These are phyloP conservation scores for Cucurbita ficifolia DNA, from an alignment of 306 rosid genomes.

Conservation along the genomic window DNA sequence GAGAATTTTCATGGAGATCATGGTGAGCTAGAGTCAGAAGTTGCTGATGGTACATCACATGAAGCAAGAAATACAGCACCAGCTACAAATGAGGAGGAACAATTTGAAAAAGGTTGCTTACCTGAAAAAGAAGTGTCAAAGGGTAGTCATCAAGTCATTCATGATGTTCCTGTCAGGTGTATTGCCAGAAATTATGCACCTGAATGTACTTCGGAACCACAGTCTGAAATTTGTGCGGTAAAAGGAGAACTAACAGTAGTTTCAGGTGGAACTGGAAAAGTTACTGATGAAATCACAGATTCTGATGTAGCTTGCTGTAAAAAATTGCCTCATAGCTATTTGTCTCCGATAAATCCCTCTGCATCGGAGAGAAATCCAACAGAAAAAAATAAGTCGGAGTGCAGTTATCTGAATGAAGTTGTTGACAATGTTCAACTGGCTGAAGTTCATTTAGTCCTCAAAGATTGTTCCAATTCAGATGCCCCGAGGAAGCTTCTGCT, in stretches of 20 bases:
- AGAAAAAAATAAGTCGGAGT: constrained; percentile 24
- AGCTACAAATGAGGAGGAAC: constrained; percentile 14
- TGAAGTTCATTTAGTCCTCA: constrained; percentile 19
- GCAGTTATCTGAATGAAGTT: constrained; percentile 12
- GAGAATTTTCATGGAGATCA: constrained; percentile 20
- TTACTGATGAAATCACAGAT: constrained; percentile 13
- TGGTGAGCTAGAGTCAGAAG: constrained; percentile 21
- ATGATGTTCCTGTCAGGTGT: constrained; percentile 13
- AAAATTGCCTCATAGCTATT: constrained; percentile 17
- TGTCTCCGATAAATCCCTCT: constrained; percentile 17
- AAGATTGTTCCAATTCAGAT: constrained; percentile 18
- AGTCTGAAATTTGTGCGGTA: constrained; percentile 13
- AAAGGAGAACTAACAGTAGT: constrained; percentile 12
- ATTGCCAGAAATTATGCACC: constrained; percentile 15
- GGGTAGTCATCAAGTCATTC: constrained; percentile 14
- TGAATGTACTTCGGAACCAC: constrained; percentile 17
- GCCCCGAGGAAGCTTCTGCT: constrained; percentile 15
- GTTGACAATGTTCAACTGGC: constrained; percentile 17
- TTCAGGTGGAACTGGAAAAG: constrained; percentile 21
- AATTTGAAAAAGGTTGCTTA: constrained; percentile 18
- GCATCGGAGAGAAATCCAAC: constrained; percentile 19
- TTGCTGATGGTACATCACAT: constrained; percentile 19
- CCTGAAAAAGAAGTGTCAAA: constrained; percentile 16
- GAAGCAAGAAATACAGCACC: constrained; percentile 16
- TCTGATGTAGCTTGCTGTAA: constrained; percentile 16